A percentile compares a stretch with the other conserved stretches of the same genome.
Conservation (phyloP, 129 eudicot species). For the Flaveria robusta region DNA sequence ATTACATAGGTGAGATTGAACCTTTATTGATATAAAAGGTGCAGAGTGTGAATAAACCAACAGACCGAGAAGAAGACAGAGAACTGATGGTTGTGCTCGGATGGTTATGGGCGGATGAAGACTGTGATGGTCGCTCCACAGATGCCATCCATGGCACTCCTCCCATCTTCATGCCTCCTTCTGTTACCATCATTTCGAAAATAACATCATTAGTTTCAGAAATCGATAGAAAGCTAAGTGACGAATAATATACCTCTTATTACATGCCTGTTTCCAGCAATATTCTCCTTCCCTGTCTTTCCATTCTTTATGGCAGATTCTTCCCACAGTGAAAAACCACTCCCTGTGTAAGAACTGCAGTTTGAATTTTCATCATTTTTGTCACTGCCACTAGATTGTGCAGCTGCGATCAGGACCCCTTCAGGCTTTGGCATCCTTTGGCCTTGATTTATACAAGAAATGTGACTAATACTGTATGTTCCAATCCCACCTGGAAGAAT, state of each 20-base stretch:
- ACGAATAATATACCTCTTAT: constrained; percentile 49
- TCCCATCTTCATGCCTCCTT: constrained; percentile 51
- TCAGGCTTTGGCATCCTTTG: constrained; percentile 52
- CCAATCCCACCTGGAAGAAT: constrained; percentile 91
- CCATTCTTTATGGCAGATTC: constrained; percentile 81
- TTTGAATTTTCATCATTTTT: constrained; percentile 64
- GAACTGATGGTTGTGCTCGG: constrained; percentile 54
- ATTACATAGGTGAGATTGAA: not conserved
- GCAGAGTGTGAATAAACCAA: constrained; percentile 30
- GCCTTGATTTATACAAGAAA: constrained; percentile 59
- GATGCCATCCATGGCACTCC: constrained; percentile 65
- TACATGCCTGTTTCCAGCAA: constrained; percentile 50
- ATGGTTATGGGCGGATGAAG: constrained; percentile 69
- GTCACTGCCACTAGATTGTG: constrained; percentile 45
- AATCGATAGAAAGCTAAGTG: not conserved
- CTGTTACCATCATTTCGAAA: constrained; percentile 11
- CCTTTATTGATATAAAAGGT: not conserved
- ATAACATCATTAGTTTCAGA: not conserved
- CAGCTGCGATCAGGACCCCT: constrained; percentile 31
- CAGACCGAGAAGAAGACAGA: constrained; percentile 74
- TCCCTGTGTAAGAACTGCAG: constrained; percentile 76
- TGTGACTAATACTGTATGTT: constrained; percentile 71
- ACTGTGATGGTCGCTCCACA: constrained; percentile 63
- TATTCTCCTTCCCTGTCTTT: constrained; percentile 99
- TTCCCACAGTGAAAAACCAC: constrained; percentile 91